Percentiles rank a stretch among this genome's conserved stretches.
These are phyloP conservation scores for Thermochaetoides thermophila DNA, from an alignment of 495 filamentous ascomycete genomes.

Conservation along the genomic window DNA sequence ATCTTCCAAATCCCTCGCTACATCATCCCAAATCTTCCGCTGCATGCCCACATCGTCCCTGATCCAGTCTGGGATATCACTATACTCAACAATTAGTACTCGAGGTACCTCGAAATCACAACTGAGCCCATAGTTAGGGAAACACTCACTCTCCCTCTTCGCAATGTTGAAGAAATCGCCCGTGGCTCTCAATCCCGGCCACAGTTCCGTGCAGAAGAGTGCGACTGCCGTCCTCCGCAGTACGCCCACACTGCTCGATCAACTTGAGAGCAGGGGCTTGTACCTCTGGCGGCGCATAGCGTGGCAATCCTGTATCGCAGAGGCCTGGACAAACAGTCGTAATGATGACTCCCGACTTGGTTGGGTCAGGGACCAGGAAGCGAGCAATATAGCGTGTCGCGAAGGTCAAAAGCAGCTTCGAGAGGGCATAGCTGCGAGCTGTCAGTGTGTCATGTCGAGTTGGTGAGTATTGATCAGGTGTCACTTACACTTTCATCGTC, in stretches of 20 bases:
- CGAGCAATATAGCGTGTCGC: slow-evolving; percentile 13
- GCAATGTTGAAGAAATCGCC: slow-evolving; percentile 8
- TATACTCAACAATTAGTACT: neutral
- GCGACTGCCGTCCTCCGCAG: slow-evolving; percentile 26
- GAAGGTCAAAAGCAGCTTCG: slow-evolving; percentile 7
- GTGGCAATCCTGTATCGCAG: slow-evolving; percentile 23
- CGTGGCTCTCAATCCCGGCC: slow-evolving; percentile 19
- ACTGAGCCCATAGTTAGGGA: neutral
- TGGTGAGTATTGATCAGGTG: no score
- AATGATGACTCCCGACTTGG: slow-evolving; percentile 20
- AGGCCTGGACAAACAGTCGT: slow-evolving; percentile 28
- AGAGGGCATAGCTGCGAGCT: slow-evolving; percentile 4
- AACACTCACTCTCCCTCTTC: slow-evolving; percentile 4
- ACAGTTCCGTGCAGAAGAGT: slow-evolving; percentile 24
- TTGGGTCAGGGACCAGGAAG: slow-evolving; percentile 2
- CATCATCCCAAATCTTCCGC: slow-evolving; percentile 5
- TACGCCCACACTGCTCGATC: slow-evolving; percentile 11
- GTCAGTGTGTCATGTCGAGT: neutral
- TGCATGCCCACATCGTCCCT: slow-evolving; percentile 4
- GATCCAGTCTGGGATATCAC: slow-evolving; percentile 8
- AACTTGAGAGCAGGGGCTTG: neutral
- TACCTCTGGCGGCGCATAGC: slow-evolving; percentile 5
- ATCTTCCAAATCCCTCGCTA: slow-evolving; percentile 4
- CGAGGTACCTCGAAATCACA: neutral
- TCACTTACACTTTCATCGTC: neutral